phyloP scores from a whole-genome alignment of 2,329 filamentous ascomycete genomes.

The Epicoccum nigrum region DNA sequence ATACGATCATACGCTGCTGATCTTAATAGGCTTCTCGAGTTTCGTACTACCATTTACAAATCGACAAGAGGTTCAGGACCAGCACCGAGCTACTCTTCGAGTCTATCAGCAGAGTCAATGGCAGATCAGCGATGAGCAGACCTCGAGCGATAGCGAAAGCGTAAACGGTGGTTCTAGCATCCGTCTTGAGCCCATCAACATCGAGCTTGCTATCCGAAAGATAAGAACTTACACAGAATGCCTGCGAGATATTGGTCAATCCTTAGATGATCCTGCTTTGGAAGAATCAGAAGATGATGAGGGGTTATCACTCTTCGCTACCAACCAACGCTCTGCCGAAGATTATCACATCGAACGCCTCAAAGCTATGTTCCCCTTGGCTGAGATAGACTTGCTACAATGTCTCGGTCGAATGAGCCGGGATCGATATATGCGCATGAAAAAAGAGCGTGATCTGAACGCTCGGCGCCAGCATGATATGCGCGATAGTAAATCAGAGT shows the following conservation, averaged over 20 bases:
- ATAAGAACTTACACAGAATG: constrained; percentile 23
- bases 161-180: constrained; percentile 6
- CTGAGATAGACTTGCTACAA: constrained; percentile 7
- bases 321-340: constrained; percentile 20
- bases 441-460: constrained; percentile 18
- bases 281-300: constrained; percentile 19
- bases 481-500: constrained; percentile 18
- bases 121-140: neutral
- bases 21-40: neutral
- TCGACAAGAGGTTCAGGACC: neutral
- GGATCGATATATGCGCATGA: constrained; percentile 28
- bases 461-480: neutral
- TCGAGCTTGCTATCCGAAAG: constrained; percentile 2
- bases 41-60: neutral
- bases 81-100: neutral
- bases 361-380: constrained; percentile 22
- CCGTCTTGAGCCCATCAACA: neutral
- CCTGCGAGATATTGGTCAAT: constrained; percentile 23
- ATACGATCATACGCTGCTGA: neutral
- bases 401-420: constrained; percentile 28
- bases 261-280: constrained; percentile 26
- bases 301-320: neutral
- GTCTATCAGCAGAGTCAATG: neutral
- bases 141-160: constrained; percentile 10
- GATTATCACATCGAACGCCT: constrained; percentile 30